Base-by-base conservation (phyloP, 495 filamentous ascomycete species). In the Podospora anserina region DNA sequence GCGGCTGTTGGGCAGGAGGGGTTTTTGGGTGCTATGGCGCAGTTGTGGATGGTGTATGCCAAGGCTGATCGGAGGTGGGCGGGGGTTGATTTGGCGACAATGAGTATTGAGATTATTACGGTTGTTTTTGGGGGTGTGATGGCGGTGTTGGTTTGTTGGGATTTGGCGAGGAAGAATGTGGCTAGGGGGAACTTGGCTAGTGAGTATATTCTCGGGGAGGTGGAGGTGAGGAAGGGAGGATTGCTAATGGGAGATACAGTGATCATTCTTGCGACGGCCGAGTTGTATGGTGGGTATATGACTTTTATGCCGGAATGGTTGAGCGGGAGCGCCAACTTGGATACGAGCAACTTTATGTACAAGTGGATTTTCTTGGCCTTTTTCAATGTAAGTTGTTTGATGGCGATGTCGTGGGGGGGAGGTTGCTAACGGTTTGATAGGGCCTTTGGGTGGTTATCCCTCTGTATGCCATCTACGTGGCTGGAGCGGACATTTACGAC, bases 241-340 rank as follows among this genome's bases (percentile, higher is more conserved):
- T 49, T 49, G 39, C 39, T 49, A 49, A 49, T 11, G 9, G 39
- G 39, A 11, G 13, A 49, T 49, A 49, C 2, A 49, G 39, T 92
- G 77, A 84, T 86, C 30, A 84, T 92, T 27, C 77, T 97, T 63
- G 94, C 94, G n/a, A 94, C 91, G 6, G 93, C 87, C n/a, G 94
- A 98, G 82, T 76, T 98, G 15, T 98, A 98, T 80, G 94, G 94
- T 53, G 89, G 91, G 15, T 97, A 90, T 76, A 97, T 98, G 91
- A 98, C 94, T 0, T 98, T 98, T 80, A 89, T 87, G 71, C 94
- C 94, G 16, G 94, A 98, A 81, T 98, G 93, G 94, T 78, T 98
- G 66, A 90, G 85, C 4, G 91, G 88, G 2, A 91, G 83, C 67
- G 77, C 86, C 68, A 92, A 92, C 77, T 83, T 98, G 71, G 89